These are phyloP conservation scores for Solanum tacnaense DNA, from an alignment of 257 asterid species.

Conservation along the genomic window DNA sequence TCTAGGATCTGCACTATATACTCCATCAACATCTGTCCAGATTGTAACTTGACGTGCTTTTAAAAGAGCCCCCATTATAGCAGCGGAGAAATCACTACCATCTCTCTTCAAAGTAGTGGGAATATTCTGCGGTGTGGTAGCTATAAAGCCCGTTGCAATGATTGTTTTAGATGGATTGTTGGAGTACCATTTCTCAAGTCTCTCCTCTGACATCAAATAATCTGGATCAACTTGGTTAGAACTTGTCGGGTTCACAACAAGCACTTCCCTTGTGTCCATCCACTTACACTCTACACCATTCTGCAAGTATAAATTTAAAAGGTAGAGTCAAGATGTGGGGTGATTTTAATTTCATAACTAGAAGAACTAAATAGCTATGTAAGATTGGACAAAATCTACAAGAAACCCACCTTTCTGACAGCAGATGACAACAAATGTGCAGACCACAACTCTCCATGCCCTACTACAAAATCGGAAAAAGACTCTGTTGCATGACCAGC, in stretches of 20 bases:
- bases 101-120: slow-evolving; percentile 98
- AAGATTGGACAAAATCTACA: slow-evolving; percentile 1
- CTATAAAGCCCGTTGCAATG: slow-evolving; percentile 93
- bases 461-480: slow-evolving; percentile 97
- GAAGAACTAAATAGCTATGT: slow-evolving; percentile 2
- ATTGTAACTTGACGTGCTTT: slow-evolving; percentile 90
- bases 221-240: slow-evolving; percentile 95
- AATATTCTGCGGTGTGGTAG: slow-evolving; percentile 75
- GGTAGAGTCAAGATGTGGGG: neutral
- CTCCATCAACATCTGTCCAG: slow-evolving; percentile 99
- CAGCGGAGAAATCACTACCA: slow-evolving; percentile 99
- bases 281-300: slow-evolving; percentile 57
- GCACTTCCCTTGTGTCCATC: slow-evolving; percentile 99
- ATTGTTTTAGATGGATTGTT: slow-evolving; percentile 52
- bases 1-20: slow-evolving; percentile 96
- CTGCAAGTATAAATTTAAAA: slow-evolving; percentile 28
- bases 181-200: slow-evolving; percentile 81
- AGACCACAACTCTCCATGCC: slow-evolving; percentile 98
- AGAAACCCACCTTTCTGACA: slow-evolving; percentile 61
- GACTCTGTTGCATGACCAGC: slow-evolving; percentile 98
- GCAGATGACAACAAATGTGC: slow-evolving; percentile 72
- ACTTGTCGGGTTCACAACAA: slow-evolving; percentile 71
- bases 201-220: slow-evolving; percentile 61
- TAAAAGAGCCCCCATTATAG: slow-evolving; percentile 90
- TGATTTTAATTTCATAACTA: neutral